Conservation (phyloP, 2,329 filamentous ascomycete species). For the Talaromyces verruculosus region DNA sequence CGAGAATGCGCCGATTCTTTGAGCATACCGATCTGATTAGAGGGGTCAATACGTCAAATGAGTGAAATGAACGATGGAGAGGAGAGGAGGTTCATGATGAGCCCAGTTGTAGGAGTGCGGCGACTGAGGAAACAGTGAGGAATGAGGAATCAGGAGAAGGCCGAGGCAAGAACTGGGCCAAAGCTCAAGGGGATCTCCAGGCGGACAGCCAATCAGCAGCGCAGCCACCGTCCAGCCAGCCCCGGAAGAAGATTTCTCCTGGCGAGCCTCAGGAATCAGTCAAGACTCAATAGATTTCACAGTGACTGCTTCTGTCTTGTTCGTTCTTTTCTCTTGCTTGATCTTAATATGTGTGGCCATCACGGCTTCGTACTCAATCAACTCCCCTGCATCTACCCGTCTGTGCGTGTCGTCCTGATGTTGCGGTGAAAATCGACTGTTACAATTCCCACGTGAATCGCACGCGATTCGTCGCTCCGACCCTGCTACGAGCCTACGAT, state of each 20-base stretch:
- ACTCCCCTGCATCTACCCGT: background rate
- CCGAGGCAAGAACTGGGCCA: background rate
- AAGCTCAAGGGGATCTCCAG: slow-evolving; percentile 5
- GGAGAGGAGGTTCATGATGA: background rate
- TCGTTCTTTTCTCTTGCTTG: background rate
- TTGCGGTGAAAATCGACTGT: background rate
- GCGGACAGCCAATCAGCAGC: slow-evolving; percentile 9
- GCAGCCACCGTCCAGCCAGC: slow-evolving; percentile 1
- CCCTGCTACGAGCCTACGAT: background rate
- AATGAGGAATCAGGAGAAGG: background rate
- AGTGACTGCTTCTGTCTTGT: background rate
- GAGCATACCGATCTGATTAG: background rate
- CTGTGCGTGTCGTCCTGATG: background rate
- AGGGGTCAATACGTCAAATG: background rate
- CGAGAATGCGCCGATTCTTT: background rate
- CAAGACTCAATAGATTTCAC: background rate
- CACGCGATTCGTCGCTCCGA: background rate
- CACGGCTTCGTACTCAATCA: background rate
- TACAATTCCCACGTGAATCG: background rate
- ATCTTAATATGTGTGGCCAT: background rate
- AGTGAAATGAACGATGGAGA: background rate
- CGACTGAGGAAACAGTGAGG: background rate
- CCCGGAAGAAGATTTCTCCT: background rate
- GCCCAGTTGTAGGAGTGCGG: background rate
- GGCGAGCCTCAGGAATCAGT: background rate